These are phyloP conservation scores for Hibiscus mutabilis DNA, from an alignment of 345 rosid species.

Conservation along the genomic window DNA sequence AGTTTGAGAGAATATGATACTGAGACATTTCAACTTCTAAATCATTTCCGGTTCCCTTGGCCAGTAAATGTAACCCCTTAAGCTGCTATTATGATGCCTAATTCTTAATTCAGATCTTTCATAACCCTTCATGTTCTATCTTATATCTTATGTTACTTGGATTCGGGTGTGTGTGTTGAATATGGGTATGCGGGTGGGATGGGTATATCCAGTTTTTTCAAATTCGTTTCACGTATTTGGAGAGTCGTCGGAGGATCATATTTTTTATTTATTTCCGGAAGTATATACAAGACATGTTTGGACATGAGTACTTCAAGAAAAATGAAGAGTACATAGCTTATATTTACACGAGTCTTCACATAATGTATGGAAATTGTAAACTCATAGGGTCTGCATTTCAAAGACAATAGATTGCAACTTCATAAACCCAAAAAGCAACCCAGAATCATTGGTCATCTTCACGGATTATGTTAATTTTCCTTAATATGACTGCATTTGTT, in stretches of 20 bases:
- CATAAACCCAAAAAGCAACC: neutral
- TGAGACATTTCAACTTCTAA: slow-evolving; percentile 45
- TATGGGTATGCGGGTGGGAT: neutral
- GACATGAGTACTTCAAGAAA: neutral
- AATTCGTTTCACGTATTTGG: neutral
- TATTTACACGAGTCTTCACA: neutral
- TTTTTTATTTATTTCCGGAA: neutral
- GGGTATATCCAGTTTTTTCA: neutral
- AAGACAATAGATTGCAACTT: neutral
- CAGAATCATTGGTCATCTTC: neutral
- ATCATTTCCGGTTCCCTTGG: slow-evolving; percentile 45
- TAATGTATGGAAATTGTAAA: neutral
- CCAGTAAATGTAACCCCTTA: slow-evolving; percentile 49
- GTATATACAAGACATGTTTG: neutral
- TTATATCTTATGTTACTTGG: neutral
- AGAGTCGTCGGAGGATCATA: neutral
- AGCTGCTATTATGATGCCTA: neutral
- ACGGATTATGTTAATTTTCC: neutral
- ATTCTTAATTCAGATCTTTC: neutral
- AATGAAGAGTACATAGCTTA: neutral
- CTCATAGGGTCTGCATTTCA: neutral
- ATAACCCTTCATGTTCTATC: neutral
- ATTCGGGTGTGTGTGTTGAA: neutral
- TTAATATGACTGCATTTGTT: neutral
- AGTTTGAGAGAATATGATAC: slow-evolving; percentile 43